Conservation (phyloP, 1,284 basidiomycete species). For the Pholiota adiposa region DNA sequence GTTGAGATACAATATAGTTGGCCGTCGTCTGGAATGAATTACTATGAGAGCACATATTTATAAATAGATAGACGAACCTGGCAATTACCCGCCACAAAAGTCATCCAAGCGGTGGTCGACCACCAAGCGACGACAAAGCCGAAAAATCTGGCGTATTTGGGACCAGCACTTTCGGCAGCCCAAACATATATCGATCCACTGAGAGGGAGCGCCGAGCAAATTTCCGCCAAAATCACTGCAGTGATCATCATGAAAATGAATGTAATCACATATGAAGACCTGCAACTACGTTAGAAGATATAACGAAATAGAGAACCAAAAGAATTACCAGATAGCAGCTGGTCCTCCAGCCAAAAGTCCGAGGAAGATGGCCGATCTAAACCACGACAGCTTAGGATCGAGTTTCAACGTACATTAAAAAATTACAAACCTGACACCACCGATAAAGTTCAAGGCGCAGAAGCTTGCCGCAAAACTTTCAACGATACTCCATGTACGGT, state of each 20-base stretch:
- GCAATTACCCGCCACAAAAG: conserved; percentile 82
- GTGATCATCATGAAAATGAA: conserved; percentile 86
- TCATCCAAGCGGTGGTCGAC: conserved; percentile 90
- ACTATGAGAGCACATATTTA: neutral
- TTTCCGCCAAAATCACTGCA: conserved; percentile 82
- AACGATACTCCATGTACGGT: conserved; percentile 78
- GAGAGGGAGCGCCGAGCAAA: conserved; percentile 83
- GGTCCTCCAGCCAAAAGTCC: conserved; percentile 85
- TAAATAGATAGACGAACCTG: conserved; percentile 53
- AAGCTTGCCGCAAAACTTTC: conserved; percentile 88
- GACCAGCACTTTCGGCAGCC: conserved; percentile 87
- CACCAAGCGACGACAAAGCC: conserved; percentile 91
- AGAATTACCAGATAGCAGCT: conserved; percentile 74
- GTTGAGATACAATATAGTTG: conserved; percentile 82
- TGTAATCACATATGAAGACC: conserved; percentile 82
- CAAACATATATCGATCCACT: conserved; percentile 91
- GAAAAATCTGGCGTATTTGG: conserved; percentile 80
- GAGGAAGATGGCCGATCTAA: conserved; percentile 76
- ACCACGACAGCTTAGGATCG: neutral
- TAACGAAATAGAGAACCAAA: neutral
- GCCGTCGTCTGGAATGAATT: conserved; percentile 63
- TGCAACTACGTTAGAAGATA: conserved; percentile 30
- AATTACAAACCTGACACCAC: conserved; percentile 67
- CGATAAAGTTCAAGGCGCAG: conserved; percentile 85
- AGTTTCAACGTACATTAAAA: neutral